Base-by-base conservation (phyloP, 352 stramenopile species). In the Pythium biforme region DNA sequence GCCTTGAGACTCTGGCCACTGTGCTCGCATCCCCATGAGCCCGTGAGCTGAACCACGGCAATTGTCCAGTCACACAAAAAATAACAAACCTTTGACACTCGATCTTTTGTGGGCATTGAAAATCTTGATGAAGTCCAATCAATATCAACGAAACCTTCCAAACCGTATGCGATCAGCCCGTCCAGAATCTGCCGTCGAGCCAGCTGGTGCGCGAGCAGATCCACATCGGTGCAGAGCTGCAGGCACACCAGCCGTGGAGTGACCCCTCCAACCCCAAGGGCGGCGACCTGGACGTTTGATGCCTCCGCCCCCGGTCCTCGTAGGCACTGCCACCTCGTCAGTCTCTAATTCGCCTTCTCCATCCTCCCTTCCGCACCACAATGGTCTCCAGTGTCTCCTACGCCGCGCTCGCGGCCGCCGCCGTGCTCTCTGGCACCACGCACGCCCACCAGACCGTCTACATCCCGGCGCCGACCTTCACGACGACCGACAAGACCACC, bases 401-500 rank as follows among this genome's bases (percentile, higher is more conserved):
- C 39, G 52, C 51, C 2, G 34, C 52, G 1, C n/a, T 60, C 43
- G 47, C 59, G 17, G 20, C 27, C 19, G 51, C 59, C 20, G 39
- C 51, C 12, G 22, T 55, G 41, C 50, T 66, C 29, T 8, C 51
- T 5, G 22, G 20, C 41, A 49, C 59, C 8, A n/a, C 40, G 0
- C 45, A 68, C 10, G 61, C 61, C 23, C 61, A 68, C 54, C 53
- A 62, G 45, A 59, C 52, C 12, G 15, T 68, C 37, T 49, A 53
- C 33, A 50, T 49, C 22, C 61, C 61, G 43, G 53, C 48, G 20
- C 53, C 53, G 27, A 59, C 45, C 3, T 68, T 62, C 61, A 68
- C 61, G 33, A 59, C 57, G 29, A 41, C 43, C 6, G 59, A 66
- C 39, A 59, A 59, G 31, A 37, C 23, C 39, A 66, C 49, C 39